phyloP scores from a whole-genome alignment of 2,329 filamentous ascomycete genomes.

The Penicillium janthinellum region DNA sequence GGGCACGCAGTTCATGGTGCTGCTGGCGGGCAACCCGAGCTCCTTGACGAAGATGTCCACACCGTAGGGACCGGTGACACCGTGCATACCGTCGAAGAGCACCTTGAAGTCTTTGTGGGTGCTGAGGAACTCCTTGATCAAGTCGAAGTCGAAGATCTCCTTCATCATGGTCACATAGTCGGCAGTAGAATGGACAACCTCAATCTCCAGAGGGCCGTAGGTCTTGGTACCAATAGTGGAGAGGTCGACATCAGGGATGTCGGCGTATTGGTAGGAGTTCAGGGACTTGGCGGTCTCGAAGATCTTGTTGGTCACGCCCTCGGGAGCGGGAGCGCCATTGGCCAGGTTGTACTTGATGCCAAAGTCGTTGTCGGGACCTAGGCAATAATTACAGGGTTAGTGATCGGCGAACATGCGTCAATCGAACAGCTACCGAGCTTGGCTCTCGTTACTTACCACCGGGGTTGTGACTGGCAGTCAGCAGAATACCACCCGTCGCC shows the following conservation, averaged over 20 bases:
- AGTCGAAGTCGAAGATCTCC: conserved; percentile 95
- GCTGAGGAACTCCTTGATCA: conserved; percentile 92
- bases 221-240: conserved; percentile 77
- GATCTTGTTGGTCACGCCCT: conserved; percentile 97
- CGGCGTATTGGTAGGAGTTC: conserved; percentile 86
- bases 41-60: conserved; percentile 93
- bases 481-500: conserved; percentile 92
- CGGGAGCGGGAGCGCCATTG: conserved; percentile 93
- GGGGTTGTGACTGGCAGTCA: conserved; percentile 98
- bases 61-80: conserved; percentile 94
- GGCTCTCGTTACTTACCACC: conserved; percentile 67
- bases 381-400: background rate
- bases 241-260: conserved; percentile 85
- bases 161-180: conserved; percentile 96
- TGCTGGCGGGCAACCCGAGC: conserved; percentile 74
- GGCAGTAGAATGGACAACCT: conserved; percentile 88
- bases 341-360: conserved; percentile 99
- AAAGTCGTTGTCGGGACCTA: conserved; percentile 91
- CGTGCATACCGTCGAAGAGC: conserved; percentile 90
- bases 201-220: conserved; percentile 86
- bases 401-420: background rate
- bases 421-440: background rate
- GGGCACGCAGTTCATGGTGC: conserved; percentile 88
- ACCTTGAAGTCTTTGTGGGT: conserved; percentile 91
- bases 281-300: conserved; percentile 88